Evolutionary conservation across 2,329 filamentous ascomycete species (phyloP).

Genomic region (Hirsutella rhossiliensis): DNA sequence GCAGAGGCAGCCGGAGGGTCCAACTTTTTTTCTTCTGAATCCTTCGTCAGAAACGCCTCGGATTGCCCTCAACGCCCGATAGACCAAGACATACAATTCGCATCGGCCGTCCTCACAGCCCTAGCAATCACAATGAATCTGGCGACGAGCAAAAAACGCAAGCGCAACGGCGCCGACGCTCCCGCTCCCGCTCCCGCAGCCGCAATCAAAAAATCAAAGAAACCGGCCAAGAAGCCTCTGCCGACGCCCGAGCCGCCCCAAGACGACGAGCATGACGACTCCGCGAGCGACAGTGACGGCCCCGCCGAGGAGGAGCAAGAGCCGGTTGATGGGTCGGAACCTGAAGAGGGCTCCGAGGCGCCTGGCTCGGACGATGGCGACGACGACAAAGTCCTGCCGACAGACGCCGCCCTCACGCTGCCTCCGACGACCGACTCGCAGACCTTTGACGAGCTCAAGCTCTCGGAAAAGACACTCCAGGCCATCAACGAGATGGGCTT

Average conservation of each 20-base stretch:
- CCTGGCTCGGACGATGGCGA: conserved; percentile 18
- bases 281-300: conserved; percentile 12
- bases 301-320: conserved; percentile 11
- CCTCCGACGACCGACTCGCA: conserved; percentile 49
- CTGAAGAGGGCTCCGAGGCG: conserved; percentile 10
- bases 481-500: conserved; percentile 89
- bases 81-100: not conserved
- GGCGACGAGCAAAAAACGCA: conserved; percentile 31
- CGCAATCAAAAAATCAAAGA: conserved; percentile 26
- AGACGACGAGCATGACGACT: conserved; percentile 15
- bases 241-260: conserved; percentile 17
- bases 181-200: conserved; percentile 11
- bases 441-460: conserved; percentile 68
- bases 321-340: conserved; percentile 10
- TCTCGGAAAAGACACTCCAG: conserved; percentile 80
- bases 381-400: conserved; percentile 18
- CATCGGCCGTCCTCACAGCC: not conserved
- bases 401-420: conserved; percentile 34
- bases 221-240: conserved; percentile 21
- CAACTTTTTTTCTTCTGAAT: conserved; percentile 11
- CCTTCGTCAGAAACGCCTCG: not conserved
- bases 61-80: not conserved
- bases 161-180: conserved; percentile 23
- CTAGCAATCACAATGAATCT: conserved; percentile 16
- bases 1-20: not conserved